These are phyloP conservation scores for Phoma sp. DNA, from an alignment of 2,329 filamentous ascomycete genomes.

Conservation along the genomic window DNA sequence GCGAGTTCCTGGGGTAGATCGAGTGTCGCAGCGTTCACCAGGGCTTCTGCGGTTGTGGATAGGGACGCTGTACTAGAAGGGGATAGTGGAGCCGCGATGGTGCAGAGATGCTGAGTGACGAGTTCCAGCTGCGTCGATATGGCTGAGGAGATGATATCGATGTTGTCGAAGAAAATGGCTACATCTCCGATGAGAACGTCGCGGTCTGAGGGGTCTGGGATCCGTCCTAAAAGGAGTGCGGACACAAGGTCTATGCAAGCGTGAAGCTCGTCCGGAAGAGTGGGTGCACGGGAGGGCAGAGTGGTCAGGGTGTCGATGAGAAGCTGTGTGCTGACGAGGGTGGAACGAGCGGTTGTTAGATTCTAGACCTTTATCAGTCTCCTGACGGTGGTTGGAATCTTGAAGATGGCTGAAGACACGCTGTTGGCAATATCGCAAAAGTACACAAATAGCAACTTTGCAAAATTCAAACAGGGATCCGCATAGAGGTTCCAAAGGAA, in stretches of 20 bases:
- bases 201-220: slow-evolving; percentile 45
- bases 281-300: slow-evolving; percentile 44
- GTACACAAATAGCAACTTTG: no score
- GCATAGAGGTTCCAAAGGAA: no score
- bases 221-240: slow-evolving; percentile 49
- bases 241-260: slow-evolving; percentile 53
- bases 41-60: slow-evolving; percentile 8
- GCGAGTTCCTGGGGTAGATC: slow-evolving; percentile 36
- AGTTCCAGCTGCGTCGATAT: slow-evolving; percentile 45
- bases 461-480: no score
- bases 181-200: slow-evolving; percentile 51
- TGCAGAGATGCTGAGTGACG: slow-evolving; percentile 43
- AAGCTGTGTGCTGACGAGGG: slow-evolving; percentile 42
- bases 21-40: slow-evolving; percentile 22
- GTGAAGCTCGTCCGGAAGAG: slow-evolving; percentile 53
- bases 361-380: slow-evolving; percentile 43
- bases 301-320: slow-evolving; percentile 45
- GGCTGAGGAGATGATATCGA: slow-evolving; percentile 42
- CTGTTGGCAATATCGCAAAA: no score
- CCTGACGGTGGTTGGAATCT: no score
- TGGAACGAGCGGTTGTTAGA: slow-evolving; percentile 45
- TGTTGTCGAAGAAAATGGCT: slow-evolving; percentile 50
- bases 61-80: slow-evolving; percentile 23
- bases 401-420: no score
- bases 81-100: slow-evolving; percentile 36